Conservation (phyloP, 768 basidiomycete genomes). For the Pleurotus ostreatus region DNA sequence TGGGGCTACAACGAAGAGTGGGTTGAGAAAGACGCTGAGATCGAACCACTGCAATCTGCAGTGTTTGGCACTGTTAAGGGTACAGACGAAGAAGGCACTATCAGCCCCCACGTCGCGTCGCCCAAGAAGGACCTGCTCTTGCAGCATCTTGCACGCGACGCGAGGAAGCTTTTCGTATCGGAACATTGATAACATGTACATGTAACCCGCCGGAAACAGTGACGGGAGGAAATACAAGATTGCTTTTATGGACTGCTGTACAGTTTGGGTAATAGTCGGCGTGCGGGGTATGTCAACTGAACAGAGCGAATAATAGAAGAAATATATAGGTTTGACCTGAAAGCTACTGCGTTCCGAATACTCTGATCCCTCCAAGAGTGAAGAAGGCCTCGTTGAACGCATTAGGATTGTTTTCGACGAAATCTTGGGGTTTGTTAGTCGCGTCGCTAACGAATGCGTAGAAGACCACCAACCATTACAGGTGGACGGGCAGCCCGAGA, state of each 20-base stretch:
- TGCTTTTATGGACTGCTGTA: too few relatives aligned
- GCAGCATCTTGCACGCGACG: neutral
- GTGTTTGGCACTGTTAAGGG: too few relatives aligned
- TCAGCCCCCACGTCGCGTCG: too few relatives aligned
- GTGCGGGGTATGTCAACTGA: too few relatives aligned
- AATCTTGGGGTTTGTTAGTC: conserved; percentile 33
- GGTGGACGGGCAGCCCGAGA: conserved; percentile 48
- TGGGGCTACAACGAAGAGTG: conserved; percentile 31
- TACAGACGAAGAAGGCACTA: too few relatives aligned
- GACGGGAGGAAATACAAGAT: too few relatives aligned
- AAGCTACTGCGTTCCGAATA: conserved; percentile 22
- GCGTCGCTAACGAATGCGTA: too few relatives aligned
- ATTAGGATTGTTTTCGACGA: conserved; percentile 60
- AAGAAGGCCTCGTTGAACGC: conserved; percentile 72
- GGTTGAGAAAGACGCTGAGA: conserved; percentile 9
- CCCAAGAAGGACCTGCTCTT: neutral
- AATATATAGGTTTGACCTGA: neutral
- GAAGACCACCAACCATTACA: conserved; percentile 41
- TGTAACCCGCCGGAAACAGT: too few relatives aligned
- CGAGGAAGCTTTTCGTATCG: conserved; percentile 1
- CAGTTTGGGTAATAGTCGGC: too few relatives aligned
- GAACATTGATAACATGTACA: too few relatives aligned
- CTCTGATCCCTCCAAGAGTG: conserved; percentile 57
- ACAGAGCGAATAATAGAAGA: too few relatives aligned
- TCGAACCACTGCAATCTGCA: neutral